Base-by-base conservation (phyloP, 2,329 filamentous ascomycete genomes). In the Alternaria gansuensis region DNA sequence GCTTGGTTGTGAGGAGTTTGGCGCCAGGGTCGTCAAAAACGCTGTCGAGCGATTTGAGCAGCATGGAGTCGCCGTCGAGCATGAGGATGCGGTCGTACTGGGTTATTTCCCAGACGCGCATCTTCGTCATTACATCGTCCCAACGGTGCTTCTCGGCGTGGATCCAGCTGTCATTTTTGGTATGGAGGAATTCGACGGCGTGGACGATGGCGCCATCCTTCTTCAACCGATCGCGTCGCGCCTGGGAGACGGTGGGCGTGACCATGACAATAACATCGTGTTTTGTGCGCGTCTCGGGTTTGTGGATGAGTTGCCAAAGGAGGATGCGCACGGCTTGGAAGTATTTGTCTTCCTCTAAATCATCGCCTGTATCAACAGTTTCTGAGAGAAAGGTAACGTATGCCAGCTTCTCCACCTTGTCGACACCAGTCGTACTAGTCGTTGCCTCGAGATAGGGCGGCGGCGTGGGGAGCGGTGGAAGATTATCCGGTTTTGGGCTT, bases 101-200 rank as follows among this genome's bases (percentile, higher is more conserved):
- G 2, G 68, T 75, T 54, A 79, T 68, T 60, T 79, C 66, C 70
- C 71, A 80, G 2, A 78, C 67, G 24, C 75, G 75, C 26, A 80
- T 64, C 64, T 80, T 80, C 14, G 74, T 72, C 68, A 79, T 68
- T 24, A 79, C 68, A 29, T 78, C 70, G 44, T 67, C 60, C 76
- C 75, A 80, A 14, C 66, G 64, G 3, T 54, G 49, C 10, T 62
- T 17, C 0, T 59, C 56, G 0, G 65, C 52, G 8, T 70, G 51
- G 3, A 71, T 44, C 65, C 67, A 71, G 28, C 60, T 59, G 17
- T 52, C 54, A 9, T 64, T 65, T 9, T 63, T 51, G 9, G 59
- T 59, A 31, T 62, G 61, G 7, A 74, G 41, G 34, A 68, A 68
- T 9, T 73, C 66, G 26, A 74, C 65, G 9, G 64, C 59, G 21